Percentiles rank a stretch among this genome's conserved stretches.
phyloP scores from a whole-genome alignment of 2,329 filamentous ascomycete species.

The Calonectria pseudoreteaudii region DNA sequence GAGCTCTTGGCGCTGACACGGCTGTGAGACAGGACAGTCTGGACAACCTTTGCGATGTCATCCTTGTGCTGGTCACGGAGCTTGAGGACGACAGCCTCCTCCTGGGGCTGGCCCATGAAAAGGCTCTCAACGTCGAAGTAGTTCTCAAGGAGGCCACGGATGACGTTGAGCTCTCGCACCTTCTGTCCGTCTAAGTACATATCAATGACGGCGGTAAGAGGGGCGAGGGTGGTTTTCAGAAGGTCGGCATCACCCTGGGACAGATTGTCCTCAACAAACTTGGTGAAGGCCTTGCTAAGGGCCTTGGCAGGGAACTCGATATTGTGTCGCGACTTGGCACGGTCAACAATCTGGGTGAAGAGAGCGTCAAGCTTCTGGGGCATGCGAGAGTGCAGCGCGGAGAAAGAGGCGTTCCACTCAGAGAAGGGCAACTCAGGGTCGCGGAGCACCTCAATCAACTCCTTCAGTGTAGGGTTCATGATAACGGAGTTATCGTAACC shows the following conservation, averaged over 20 bases:
- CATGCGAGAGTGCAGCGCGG: constrained; percentile 97
- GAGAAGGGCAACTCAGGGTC: constrained; percentile 93
- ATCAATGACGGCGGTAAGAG: constrained; percentile 81
- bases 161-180: constrained; percentile 86
- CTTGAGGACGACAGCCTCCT: constrained; percentile 93
- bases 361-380: constrained; percentile 89
- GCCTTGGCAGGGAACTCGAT: constrained; percentile 93
- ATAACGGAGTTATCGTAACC: constrained; percentile 98
- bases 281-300: constrained; percentile 83
- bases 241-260: constrained; percentile 77
- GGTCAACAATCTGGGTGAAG: constrained; percentile 88
- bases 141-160: constrained; percentile 81
- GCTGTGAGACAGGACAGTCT: constrained; percentile 93
- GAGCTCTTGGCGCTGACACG: constrained; percentile 94
- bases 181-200: constrained; percentile 90
- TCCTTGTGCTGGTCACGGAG: constrained; percentile 98
- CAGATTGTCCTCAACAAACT: constrained; percentile 91
- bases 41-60: constrained; percentile 84
- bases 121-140: constrained; percentile 88
- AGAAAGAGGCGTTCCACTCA: constrained; percentile 96
- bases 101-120: constrained; percentile 88
- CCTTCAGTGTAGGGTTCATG: constrained; percentile 87
- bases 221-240: constrained; percentile 78
- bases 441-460: constrained; percentile 89
- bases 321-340: constrained; percentile 76